These are phyloP conservation scores for Nicotiana paniculata DNA, from an alignment of 257 asterid genomes.

Conservation along the genomic window DNA sequence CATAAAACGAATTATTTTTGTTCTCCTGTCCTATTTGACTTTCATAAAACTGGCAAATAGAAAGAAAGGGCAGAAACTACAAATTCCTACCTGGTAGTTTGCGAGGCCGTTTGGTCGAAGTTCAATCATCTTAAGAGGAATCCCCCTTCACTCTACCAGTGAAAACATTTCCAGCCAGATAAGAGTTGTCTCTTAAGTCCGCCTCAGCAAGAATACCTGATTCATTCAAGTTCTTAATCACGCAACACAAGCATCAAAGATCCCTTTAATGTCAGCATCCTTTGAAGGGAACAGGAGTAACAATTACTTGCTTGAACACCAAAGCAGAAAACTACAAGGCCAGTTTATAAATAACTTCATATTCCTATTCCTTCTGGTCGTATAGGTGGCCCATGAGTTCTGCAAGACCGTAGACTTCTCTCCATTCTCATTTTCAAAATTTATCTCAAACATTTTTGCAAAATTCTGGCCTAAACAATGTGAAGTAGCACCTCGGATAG, in stretches of 20 bases:
- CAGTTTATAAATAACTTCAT: background rate
- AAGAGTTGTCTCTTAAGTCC: constrained; percentile 77
- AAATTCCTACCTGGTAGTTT: constrained; percentile 51
- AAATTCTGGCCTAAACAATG: constrained; percentile 84
- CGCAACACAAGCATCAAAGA: constrained; percentile 67
- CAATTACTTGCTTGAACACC: constrained; percentile 39
- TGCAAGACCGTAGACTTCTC: constrained; percentile 91
- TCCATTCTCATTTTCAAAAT: constrained; percentile 81
- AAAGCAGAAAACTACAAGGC: background rate
- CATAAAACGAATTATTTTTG: background rate
- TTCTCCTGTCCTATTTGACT: background rate
- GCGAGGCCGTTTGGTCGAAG: constrained; percentile 82
- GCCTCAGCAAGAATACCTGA: constrained; percentile 70
- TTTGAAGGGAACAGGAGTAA: constrained; percentile 75
- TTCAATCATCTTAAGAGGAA: constrained; percentile 86
- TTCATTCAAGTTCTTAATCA: constrained; percentile 55
- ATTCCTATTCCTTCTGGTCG: constrained; percentile 61
- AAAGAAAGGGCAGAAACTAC: constrained; percentile 8
- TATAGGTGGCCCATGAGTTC: constrained; percentile 81
- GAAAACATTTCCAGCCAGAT: constrained; percentile 90
- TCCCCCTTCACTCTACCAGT: constrained; percentile 88
- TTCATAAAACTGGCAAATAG: background rate
- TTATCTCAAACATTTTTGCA: constrained; percentile 78
- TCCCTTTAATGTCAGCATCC: constrained; percentile 75
- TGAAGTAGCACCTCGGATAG: constrained; percentile 61